These are phyloP conservation scores for Jaltomata sinuosa DNA, from an alignment of 257 asterid genomes.

Conservation along the genomic window DNA sequence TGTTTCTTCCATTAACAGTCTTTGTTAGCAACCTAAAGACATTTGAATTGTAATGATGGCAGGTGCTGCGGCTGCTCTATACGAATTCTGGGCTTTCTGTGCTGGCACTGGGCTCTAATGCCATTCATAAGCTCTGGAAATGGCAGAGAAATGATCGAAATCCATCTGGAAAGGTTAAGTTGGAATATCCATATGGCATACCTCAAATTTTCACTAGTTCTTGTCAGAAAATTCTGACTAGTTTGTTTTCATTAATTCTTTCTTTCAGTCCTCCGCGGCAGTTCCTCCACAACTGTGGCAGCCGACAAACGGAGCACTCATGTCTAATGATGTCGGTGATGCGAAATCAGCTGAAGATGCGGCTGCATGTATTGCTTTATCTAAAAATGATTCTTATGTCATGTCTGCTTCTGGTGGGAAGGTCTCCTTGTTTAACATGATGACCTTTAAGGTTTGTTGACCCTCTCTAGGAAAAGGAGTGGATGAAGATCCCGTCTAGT, in stretches of 20 bases:
- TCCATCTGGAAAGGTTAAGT: conserved; percentile 67
- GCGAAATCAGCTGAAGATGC: conserved; percentile 72
- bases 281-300: conserved; percentile 85
- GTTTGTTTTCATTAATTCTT: conserved; percentile 1
- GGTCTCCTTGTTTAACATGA: conserved; percentile 94
- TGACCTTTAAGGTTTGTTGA: conserved; percentile 79
- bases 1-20: background rate
- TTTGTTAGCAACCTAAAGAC: background rate
- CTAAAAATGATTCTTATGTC: conserved; percentile 94
- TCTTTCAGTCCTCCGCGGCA: conserved; percentile 72
- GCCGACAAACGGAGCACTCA: conserved; percentile 71
- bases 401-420: conserved; percentile 99
- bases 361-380: conserved; percentile 84
- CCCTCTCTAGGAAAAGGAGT: background rate
- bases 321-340: conserved; percentile 77
- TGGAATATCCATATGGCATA: background rate
- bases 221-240: background rate
- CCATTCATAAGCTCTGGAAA: conserved; percentile 94
- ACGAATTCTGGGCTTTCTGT: conserved; percentile 82
- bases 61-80: conserved; percentile 79
- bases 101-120: conserved; percentile 81
- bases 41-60: conserved; percentile 2
- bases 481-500: background rate
- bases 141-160: conserved; percentile 95
- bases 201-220: background rate